These are phyloP conservation scores for Xylaria digitata DNA, from an alignment of 2,329 filamentous ascomycete species.

Conservation along the genomic window DNA sequence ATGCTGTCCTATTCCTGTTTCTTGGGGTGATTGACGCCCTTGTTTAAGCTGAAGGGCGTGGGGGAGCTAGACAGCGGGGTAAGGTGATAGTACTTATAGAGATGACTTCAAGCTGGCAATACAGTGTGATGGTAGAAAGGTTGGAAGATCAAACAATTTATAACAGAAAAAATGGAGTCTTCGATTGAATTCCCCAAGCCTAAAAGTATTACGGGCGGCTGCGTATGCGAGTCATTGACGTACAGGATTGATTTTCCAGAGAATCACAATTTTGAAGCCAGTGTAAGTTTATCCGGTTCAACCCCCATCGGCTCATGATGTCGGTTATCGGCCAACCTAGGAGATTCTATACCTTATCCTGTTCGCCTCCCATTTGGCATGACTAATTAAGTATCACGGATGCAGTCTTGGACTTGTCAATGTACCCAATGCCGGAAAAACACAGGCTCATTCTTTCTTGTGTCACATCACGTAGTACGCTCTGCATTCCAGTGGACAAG, in stretches of 20 bases:
- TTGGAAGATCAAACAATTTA: background rate
- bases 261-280: constrained; percentile 56
- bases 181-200: constrained; percentile 31
- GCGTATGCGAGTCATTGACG: constrained; percentile 62
- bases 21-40: constrained; percentile 10
- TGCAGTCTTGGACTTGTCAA: constrained; percentile 61
- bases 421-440: constrained; percentile 67
- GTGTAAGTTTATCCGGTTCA: constrained; percentile 32
- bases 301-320: background rate
- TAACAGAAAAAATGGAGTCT: constrained; percentile 16
- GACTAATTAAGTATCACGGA: background rate
- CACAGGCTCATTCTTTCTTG: constrained; percentile 60
- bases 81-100: background rate
- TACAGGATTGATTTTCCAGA: constrained; percentile 61
- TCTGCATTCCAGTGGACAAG: constrained; percentile 51
- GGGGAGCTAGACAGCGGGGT: background rate
- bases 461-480: constrained; percentile 53
- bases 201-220: constrained; percentile 60
- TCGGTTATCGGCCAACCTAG: background rate
- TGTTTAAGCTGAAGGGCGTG: constrained; percentile 24
- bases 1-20: background rate
- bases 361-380: background rate
- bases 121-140: background rate
- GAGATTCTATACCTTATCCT: background rate
- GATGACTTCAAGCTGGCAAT: background rate